Base-by-base conservation (phyloP, 2,329 filamentous ascomycete genomes). In the Exophiala phaeomuriformis region DNA sequence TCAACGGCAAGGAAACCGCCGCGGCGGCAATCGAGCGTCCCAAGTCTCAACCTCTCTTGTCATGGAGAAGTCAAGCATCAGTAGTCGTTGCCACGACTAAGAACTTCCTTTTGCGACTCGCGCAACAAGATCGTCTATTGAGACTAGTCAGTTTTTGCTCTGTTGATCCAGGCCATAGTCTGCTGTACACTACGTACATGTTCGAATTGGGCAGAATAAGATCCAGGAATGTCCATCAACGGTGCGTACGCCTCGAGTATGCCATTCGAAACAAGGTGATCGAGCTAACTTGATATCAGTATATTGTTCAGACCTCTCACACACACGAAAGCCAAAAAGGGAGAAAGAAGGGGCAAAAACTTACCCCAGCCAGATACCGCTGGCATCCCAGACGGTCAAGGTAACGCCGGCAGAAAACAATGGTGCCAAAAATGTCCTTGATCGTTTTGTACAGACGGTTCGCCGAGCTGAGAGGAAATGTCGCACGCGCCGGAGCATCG, bases 191-290 rank as follows among this genome's bases (percentile, higher is more conserved):
- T 19, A 63, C 68, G 52, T 64, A 74, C 71, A 66, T 79, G 82
- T 68, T 85, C 82, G 64, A 80, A 84, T 61, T 85, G 82, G 6
- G 82, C 82, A 3, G 78, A 76, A 63, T 83, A 84, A 1, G 80
- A 83, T 1, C 81, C 81, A 57, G 75, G 72, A 40, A 79, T 65
- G 59, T 85, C 82, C 33, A 74, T 68, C 29, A 85, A 68, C 1
- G 81, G 82, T 9, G 68, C 68, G 62, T 84, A 81, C 3, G 72
- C 66, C 40, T 84, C 76, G 2, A 84, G 69, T 19, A 84, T 72
- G 1, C 79, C 82, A 49, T 77, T 72, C 4, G 75, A 72, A 1
- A 82, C 73, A 28, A 84, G 71, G 36, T 72, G 75, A 52, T 81
- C 82, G 67, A 84, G 71, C 76, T 80, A 53, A n/a, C 3, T 3